A percentile compares a stretch with the other conserved stretches of the same genome.
Conservation (phyloP, 768 basidiomycete species). For the Lepiota brunneoincarnata region DNA sequence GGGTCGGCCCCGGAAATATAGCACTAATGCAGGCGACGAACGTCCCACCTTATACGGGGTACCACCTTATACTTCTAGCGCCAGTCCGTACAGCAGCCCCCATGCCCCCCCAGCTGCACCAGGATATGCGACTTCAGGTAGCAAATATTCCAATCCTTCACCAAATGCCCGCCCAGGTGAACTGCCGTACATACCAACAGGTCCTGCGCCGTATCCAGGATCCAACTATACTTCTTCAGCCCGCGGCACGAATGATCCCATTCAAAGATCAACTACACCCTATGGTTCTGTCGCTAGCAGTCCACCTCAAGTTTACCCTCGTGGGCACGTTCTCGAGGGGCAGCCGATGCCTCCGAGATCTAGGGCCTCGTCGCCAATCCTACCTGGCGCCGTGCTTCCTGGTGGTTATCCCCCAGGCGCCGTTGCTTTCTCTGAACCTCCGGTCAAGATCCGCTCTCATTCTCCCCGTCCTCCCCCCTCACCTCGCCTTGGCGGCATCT, state of each 20-base stretch:
- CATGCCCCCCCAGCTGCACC: slow-evolving; percentile 26
- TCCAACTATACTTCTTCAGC: slow-evolving; percentile 31
- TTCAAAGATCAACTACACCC: slow-evolving; percentile 42
- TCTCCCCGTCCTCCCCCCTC: slow-evolving; percentile 16
- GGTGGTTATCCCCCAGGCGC: slow-evolving; percentile 23
- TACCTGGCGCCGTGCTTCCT: slow-evolving; percentile 22
- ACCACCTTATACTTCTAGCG: background rate
- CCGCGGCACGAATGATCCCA: slow-evolving; percentile 28
- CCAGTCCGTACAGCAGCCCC: slow-evolving; percentile 25
- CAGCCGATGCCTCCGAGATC: slow-evolving; percentile 40
- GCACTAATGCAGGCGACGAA: slow-evolving; percentile 31
- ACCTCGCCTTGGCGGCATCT: slow-evolving; percentile 22
- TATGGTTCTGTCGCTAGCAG: slow-evolving; percentile 28
- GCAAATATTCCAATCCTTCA: slow-evolving; percentile 31
- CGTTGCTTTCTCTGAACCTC: slow-evolving; percentile 18
- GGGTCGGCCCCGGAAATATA: slow-evolving; percentile 44
- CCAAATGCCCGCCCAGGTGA: slow-evolving; percentile 51
- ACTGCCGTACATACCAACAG: slow-evolving; percentile 29
- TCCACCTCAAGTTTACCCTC: slow-evolving; percentile 43
- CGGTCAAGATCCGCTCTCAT: slow-evolving; percentile 16
- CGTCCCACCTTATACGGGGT: slow-evolving; percentile 2
- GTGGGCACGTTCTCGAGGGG: slow-evolving; percentile 56
- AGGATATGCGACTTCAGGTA: slow-evolving; percentile 9
- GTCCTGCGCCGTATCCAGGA: slow-evolving; percentile 27
- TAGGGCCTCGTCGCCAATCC: slow-evolving; percentile 52